Conservation (phyloP, 768 basidiomycete genomes). For the Lentinula raphanica region DNA sequence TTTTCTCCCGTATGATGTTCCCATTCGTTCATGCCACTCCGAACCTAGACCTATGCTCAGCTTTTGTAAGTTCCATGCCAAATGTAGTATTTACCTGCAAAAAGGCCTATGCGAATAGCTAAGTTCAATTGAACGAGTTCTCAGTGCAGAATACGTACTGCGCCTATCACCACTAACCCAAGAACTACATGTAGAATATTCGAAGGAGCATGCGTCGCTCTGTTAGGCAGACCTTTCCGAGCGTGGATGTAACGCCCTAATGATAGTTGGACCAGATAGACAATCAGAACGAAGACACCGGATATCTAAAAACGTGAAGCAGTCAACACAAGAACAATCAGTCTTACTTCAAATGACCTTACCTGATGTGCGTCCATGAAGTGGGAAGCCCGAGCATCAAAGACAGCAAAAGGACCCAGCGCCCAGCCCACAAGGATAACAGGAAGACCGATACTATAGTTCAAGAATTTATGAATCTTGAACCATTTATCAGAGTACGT, state of each 20-base stretch:
- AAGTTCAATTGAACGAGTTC: no score
- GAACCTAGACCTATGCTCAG: constrained; percentile 22
- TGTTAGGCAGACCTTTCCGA: constrained; percentile 22
- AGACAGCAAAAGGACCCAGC: constrained; percentile 43
- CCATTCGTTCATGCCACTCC: constrained; percentile 43
- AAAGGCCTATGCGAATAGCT: constrained; percentile 28
- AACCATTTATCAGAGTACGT: constrained; percentile 52
- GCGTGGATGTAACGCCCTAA: constrained; percentile 52
- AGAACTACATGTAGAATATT: constrained; percentile 54
- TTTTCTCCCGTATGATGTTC: constrained; percentile 28
- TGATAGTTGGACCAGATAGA: constrained; percentile 47
- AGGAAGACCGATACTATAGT: constrained; percentile 44
- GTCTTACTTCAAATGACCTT: constrained; percentile 9
- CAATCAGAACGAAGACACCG: constrained; percentile 44
- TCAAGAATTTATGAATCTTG: constrained; percentile 46
- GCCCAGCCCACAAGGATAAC: constrained; percentile 44
- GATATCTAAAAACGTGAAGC: constrained; percentile 31
- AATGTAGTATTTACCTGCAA: constrained; percentile 35
- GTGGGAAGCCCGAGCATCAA: constrained; percentile 35
- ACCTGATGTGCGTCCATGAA: constrained; percentile 48
- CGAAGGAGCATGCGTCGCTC: constrained; percentile 39
- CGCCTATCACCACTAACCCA: constrained; percentile 42
- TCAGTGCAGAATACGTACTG: neutral
- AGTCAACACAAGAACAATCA: neutral
- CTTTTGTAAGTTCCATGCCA: neutral